Evolutionary conservation across 768 basidiomycete species (phyloP), one percentile per base, ranked within the genome.

Genomic region (Tremella yokohamensis): DNA sequence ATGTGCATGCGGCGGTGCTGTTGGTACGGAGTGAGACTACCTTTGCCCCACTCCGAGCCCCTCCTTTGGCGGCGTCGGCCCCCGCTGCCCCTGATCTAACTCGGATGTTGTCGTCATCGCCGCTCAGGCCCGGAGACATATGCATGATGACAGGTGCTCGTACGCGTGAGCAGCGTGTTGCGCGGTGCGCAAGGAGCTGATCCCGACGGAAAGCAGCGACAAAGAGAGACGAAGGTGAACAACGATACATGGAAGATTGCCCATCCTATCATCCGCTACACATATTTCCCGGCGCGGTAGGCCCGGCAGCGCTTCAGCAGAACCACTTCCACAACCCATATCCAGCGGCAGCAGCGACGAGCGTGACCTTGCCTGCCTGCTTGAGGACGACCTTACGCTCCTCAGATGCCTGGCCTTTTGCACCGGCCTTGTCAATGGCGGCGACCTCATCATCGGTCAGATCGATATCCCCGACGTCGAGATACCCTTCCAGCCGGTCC

Each of bases 401-500:
- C 16, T 58, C 59, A 60, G 54, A 56, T 9, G 61, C 39, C 39
- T 67, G 65, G 12, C 72, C 75, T 62, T 73, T 74, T 19, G 57
- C 60, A 6, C 76, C 77, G 4, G 75, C 77, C 45, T 70, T 56
- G 42, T 78, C 77, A 51, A 78, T 71, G 4, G 70, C 73, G 29
- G 68, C 60, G 48, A 76, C 64, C 44, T 78, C 76, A 2, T 75
- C 68, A 19, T 69, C 58, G 7, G 74, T 72, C 24, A 78, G 68
- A 15, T 72, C 60, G 52, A 89, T 78, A 58, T 89, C 85, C 2
- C 81, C 84, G 7, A 84, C 83, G 1, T 78, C 84, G 40, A 88
- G 78, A 67, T 89, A 89, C 62, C 87, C 83, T 63, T 84, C 74
- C 40, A 89, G 78, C 50, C 84, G 84, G 40, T 83, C 69, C 50